Percentiles rank a stretch among this genome's conserved stretches.
Evolutionary conservation across 768 basidiomycete genomes (phyloP).

Genomic region (Hysterangium stoloniferum): DNA sequence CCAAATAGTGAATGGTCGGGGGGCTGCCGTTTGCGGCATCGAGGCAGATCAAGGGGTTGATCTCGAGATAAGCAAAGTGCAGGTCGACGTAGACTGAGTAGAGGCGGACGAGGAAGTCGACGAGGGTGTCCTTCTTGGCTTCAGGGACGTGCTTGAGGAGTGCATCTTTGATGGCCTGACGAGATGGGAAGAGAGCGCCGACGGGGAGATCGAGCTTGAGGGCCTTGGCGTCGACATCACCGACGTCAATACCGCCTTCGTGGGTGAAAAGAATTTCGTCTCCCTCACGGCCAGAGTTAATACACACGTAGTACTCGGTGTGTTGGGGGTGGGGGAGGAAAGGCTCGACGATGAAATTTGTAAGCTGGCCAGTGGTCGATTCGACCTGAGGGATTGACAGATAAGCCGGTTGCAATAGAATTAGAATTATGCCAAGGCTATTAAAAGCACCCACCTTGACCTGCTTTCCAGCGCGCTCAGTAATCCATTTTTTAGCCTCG

Average conservation of each 20-base stretch:
- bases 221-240: slow-evolving; percentile 97
- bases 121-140: slow-evolving; percentile 75
- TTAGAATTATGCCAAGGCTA: slow-evolving; percentile 9
- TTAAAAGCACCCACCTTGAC: slow-evolving; percentile 57
- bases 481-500: slow-evolving; percentile 82
- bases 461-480: slow-evolving; percentile 82
- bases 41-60: slow-evolving; percentile 95
- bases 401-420: slow-evolving; percentile 9
- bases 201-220: slow-evolving; percentile 83
- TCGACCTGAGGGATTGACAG: slow-evolving; percentile 56
- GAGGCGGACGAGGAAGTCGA: slow-evolving; percentile 90
- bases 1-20: slow-evolving; percentile 87
- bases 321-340: slow-evolving; percentile 92
- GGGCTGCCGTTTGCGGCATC: slow-evolving; percentile 65
- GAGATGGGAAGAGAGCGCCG: slow-evolving; percentile 69
- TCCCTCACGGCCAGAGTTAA: slow-evolving; percentile 90
- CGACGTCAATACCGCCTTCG: slow-evolving; percentile 97
- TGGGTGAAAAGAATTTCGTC: slow-evolving; percentile 98
- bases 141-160: slow-evolving; percentile 81
- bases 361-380: slow-evolving; percentile 87
- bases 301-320: slow-evolving; percentile 97
- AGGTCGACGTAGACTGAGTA: slow-evolving; percentile 98
- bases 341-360: slow-evolving; percentile 98
- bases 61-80: slow-evolving; percentile 99
- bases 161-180: slow-evolving; percentile 61